Conservation (phyloP, 345 rosid genomes). For the Euphorbia tirucalli region DNA sequence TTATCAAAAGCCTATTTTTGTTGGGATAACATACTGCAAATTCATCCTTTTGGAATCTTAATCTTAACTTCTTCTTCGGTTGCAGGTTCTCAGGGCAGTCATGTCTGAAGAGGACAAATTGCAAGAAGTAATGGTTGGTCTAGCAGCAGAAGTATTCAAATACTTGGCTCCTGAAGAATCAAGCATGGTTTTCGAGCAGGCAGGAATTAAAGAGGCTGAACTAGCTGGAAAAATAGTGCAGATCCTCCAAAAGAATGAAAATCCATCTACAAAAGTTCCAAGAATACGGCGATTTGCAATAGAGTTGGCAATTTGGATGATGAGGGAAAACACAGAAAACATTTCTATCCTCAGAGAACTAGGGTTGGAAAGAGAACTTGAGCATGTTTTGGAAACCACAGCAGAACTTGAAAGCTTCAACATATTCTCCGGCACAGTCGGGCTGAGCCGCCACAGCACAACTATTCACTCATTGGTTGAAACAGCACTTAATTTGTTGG, state of each 20-base stretch:
- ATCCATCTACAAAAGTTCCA: constrained; percentile 71
- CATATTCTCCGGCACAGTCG: constrained; percentile 72
- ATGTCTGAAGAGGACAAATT: constrained; percentile 60
- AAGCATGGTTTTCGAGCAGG: constrained; percentile 32
- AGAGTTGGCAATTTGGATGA: constrained; percentile 83
- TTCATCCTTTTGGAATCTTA: too few relatives aligned
- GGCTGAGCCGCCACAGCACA: constrained; percentile 60
- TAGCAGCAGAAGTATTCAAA: constrained; percentile 58
- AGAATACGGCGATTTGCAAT: constrained; percentile 74
- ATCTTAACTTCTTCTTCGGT: neutral
- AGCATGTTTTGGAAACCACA: constrained; percentile 62
- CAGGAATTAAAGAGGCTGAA: constrained; percentile 48
- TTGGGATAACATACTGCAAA: too few relatives aligned
- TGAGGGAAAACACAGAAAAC: constrained; percentile 44
- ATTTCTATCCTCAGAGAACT: constrained; percentile 35
- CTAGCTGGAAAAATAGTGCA: constrained; percentile 45
- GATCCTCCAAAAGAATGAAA: constrained; percentile 50
- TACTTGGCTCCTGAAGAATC: constrained; percentile 57
- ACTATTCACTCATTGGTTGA: constrained; percentile 63
- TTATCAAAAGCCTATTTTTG: neutral
- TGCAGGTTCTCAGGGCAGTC: constrained; percentile 68
- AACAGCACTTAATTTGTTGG: constrained; percentile 19
- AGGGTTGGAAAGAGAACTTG: constrained; percentile 55
- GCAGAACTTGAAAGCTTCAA: constrained; percentile 76
- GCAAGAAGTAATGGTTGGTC: constrained; percentile 89